phyloP scores from a whole-genome alignment of 2,329 filamentous ascomycete genomes.

The Akanthomyces lecanii region DNA sequence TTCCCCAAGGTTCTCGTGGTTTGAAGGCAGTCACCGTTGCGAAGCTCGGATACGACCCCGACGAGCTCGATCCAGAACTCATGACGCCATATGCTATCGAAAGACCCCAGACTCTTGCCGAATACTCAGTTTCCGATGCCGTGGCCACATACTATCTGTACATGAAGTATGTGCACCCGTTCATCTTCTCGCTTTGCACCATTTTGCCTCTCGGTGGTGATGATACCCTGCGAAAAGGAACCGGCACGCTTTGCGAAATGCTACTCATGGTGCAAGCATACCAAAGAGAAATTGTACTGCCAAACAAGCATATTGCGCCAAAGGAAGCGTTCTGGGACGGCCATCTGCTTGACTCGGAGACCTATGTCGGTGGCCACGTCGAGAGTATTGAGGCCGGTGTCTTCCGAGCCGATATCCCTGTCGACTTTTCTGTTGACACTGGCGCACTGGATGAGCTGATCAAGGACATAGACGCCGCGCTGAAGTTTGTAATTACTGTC shows the following conservation, averaged over 20 bases:
- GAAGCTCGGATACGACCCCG: conserved; percentile 96
- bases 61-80: conserved; percentile 93
- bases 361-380: conserved; percentile 96
- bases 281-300: conserved; percentile 82
- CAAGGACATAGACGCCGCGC: conserved; percentile 77
- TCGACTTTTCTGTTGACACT: conserved; percentile 88
- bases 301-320: conserved; percentile 90
- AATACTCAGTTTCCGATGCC: conserved; percentile 98
- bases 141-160: conserved; percentile 98
- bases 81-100: conserved; percentile 93
- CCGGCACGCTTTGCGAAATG: conserved; percentile 99
- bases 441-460: conserved; percentile 86
- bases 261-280: conserved; percentile 98
- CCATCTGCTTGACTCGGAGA: conserved; percentile 92
- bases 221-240: conserved; percentile 90
- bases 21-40: conserved; percentile 96
- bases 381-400: conserved; percentile 99
- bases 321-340: conserved; percentile 96
- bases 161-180: conserved; percentile 99
- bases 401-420: conserved; percentile 91
- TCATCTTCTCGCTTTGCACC: conserved; percentile 97
- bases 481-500: conserved; percentile 81
- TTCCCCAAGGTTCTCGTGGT: conserved; percentile 94
- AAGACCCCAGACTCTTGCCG: conserved; percentile 86
- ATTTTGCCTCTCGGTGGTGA: conserved; percentile 92